Evolutionary conservation across 2,329 filamentous ascomycete genomes (phyloP), one percentile per base, ranked within the genome.

Genomic region (Fusarium cicatricum): DNA sequence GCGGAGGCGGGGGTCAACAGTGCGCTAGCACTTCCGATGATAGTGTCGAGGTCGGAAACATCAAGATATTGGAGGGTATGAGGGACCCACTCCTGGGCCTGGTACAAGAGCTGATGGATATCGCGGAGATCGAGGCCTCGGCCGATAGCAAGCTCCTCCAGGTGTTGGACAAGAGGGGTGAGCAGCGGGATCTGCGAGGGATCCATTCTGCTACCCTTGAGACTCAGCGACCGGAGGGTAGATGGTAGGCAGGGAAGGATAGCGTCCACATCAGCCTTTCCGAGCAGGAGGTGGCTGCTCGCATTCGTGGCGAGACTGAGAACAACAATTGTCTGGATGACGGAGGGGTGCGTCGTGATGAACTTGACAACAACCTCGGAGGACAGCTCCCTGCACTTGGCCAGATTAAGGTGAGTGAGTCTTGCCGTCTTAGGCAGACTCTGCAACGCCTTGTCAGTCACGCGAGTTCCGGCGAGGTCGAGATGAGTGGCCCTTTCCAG

Each of bases 121-220:
- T 92, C 88, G 46, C 77, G 73, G 38, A 90, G 79, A 11, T 83
- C 82, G 41, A 94, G 76, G 34, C 89, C 83, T 6, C 88, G 86
- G 34, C 89, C 90, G 12, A 94, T 74, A 6, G 90, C 87, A 16
- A 95, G 80, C 73, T 94, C 91, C 72, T 94, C 90, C 11, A 94
- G 77, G n/a, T 68, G 70, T 71, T 90, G 89, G 29, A 87, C 85
- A 42, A 93, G 77, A 6, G 84, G 84, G 3, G 85, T 77, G 21
- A 94, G 79, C 32, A 85, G 75, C 3, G 84, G 78, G 26, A 91
- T 78, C 68, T 94, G 90, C 1, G 80, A 80, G 1, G 80, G 73
- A 31, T 83, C 82, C 81, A 94, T 88, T 70, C 84, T 85, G 68
- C 88, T 89, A 23, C 91, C 91, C 63, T 90, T 90, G 32, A 95